Evolutionary conservation across 345 rosid genomes (phyloP).

Genomic region (Eucalyptus sp.): DNA sequence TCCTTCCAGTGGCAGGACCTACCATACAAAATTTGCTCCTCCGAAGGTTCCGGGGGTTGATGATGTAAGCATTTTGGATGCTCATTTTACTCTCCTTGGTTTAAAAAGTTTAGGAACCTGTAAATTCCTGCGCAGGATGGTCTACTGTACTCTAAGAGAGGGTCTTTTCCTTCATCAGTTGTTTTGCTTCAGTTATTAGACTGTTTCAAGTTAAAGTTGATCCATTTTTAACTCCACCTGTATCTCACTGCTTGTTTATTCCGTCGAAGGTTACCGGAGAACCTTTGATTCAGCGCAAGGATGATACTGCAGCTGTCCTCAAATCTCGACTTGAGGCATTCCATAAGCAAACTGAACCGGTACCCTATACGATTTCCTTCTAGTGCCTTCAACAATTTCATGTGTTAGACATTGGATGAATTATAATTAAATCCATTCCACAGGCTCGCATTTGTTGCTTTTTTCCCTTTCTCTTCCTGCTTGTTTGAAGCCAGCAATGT

Average conservation of each 20-base stretch:
- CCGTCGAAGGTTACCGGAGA: conserved; percentile 72
- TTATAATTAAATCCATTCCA: not conserved
- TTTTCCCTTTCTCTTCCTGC: not conserved
- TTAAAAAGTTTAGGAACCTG: not conserved
- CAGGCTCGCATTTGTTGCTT: not conserved
- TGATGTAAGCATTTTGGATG: conserved; percentile 48
- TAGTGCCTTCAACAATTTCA: not conserved
- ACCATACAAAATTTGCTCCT: conserved; percentile 83
- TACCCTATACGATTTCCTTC: conserved; percentile 6
- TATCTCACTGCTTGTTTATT: not conserved
- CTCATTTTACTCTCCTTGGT: not conserved
- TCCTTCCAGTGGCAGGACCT: conserved; percentile 91
- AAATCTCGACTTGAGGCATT: conserved; percentile 82
- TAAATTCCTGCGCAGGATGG: not conserved
- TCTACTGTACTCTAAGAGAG: not conserved
- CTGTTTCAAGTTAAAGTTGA: not conserved
- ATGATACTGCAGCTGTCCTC: conserved; percentile 85
- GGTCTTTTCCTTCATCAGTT: not conserved
- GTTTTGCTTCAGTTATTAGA: not conserved
- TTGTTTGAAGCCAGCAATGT: not conserved
- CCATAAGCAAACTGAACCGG: conserved; percentile 87
- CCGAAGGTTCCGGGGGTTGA: conserved; percentile 70
- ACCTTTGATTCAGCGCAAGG: conserved; percentile 84
- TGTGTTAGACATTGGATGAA: not conserved
- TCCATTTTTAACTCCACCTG: not conserved